Evolutionary conservation across 306 rosid species (phyloP).

Genomic region (Rubus parviflorus): DNA sequence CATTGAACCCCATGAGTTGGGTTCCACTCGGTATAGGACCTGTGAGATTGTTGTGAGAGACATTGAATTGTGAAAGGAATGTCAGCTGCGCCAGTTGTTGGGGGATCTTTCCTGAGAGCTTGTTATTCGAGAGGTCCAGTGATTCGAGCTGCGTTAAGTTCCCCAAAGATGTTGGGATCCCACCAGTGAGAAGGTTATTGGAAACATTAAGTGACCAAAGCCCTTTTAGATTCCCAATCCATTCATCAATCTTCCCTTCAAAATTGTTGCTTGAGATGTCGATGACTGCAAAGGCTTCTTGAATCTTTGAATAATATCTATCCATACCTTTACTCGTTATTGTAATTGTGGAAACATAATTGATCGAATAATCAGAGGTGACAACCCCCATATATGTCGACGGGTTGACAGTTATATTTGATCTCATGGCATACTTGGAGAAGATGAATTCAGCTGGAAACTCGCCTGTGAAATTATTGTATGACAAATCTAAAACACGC

Average conservation of each 20-base stretch:
- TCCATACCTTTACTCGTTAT: background rate
- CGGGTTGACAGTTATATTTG: background rate
- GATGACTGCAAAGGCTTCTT: background rate
- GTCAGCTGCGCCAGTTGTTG: background rate
- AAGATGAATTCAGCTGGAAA: background rate
- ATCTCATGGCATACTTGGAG: background rate
- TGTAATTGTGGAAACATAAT: too few relatives aligned
- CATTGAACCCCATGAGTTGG: background rate
- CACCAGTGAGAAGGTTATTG: background rate
- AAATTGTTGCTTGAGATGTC: slow-evolving; percentile 5
- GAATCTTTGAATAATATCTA: background rate
- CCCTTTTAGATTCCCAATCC: background rate
- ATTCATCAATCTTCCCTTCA: background rate
- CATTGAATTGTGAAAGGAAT: background rate
- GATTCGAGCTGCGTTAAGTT: background rate
- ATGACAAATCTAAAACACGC: background rate
- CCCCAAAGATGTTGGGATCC: background rate
- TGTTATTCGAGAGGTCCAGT: background rate
- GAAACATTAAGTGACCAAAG: background rate
- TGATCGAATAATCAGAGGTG: background rate
- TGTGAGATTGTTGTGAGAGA: slow-evolving; percentile 5
- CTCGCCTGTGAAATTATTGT: slow-evolving; percentile 1
- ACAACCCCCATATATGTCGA: background rate
- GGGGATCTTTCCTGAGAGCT: background rate
- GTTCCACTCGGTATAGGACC: background rate